Evolutionary conservation across 176 grass and related monocot genomes (phyloP), one percentile per base, ranked within the genome.

Genomic region (Avena sativa): DNA sequence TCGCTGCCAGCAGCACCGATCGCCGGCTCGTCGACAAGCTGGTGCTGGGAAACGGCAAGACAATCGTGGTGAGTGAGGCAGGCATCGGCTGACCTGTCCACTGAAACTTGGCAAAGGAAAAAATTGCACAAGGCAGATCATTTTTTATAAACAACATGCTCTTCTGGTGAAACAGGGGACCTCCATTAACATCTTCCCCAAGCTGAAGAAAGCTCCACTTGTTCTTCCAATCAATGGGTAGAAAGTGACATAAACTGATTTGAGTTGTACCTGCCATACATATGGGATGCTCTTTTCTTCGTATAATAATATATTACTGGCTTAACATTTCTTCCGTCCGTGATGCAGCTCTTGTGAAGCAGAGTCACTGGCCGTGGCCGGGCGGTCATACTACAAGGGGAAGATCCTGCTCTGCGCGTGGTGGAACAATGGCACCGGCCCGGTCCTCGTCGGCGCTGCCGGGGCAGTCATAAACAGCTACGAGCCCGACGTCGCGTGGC

Each of bases 1-100:
- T 83, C 21, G 89, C 72, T 6, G 89, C 85, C 2, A 84, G 89
- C 28, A 88, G 71, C 81, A 87, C 15, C 19, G 89, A 91, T 8
- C 68, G 89, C 26, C 76, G n/a, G 32, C 3, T 87, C 34, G 15
- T 81, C 12, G 81, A 76, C 81, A 85, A 12, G 47, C 11, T 84
- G 11, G 68, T 87, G 17, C 72, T 87, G 0, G 89, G 85, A 49
- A 83, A 91, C 67, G 62, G 81, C n/a, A 34, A 36, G 38, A 73
- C 55, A 4, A 74, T 72, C 26, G 14, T 88, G 71, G 90, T 91
- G 0, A 81, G 57, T 28, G 47, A 30, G 23, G 30, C 3, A 30
- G 23, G 30, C 3, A 17, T 4, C 6, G 49, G 71, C 47, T 51
- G 44, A 74, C 48, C n/a, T 48, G 12, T 9, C n/a, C n/a, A 15